These are phyloP conservation scores for Straminergon stramineum DNA, from an alignment of 225 moss, liverwort and hornwort species.

Conservation along the genomic window DNA sequence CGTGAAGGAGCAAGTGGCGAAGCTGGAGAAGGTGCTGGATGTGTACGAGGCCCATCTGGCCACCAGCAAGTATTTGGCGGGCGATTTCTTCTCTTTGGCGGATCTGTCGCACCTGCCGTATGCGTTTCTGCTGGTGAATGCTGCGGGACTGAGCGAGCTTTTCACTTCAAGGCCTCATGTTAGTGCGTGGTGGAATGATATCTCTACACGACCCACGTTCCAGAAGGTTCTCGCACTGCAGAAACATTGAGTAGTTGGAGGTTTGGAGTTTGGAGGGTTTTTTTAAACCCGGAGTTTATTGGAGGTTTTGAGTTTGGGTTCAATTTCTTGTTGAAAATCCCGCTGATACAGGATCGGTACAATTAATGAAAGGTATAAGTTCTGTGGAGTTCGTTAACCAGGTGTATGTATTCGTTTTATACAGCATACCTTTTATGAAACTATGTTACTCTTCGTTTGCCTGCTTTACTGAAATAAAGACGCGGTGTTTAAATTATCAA, in stretches of 20 bases:
- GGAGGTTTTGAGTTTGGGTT: background rate
- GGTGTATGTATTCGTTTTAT: background rate
- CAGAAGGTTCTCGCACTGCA: conserved; percentile 10
- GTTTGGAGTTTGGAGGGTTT: background rate
- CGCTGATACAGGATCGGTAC: no score
- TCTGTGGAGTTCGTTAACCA: background rate
- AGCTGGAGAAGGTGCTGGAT: conserved; percentile 14
- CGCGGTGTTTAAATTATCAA: no score
- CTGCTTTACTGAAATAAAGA: no score
- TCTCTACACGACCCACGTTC: conserved; percentile 7
- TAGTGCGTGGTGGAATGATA: conserved; percentile 4
- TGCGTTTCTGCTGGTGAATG: background rate
- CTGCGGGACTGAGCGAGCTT: background rate
- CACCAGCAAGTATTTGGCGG: conserved; percentile 15
- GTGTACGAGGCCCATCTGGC: conserved; percentile 17
- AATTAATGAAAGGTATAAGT: no score
- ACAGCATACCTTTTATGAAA: background rate
- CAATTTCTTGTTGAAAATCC: background rate
- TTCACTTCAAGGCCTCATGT: conserved; percentile 13
- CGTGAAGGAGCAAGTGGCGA: conserved; percentile 1
- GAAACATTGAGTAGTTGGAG: background rate
- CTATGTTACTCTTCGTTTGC: background rate
- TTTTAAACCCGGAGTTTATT: no score
- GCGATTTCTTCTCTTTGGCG: conserved; percentile 18
- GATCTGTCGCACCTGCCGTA: conserved; percentile 22